These are phyloP conservation scores for Salix dunnii DNA, from an alignment of 345 rosid genomes.

Conservation along the genomic window DNA sequence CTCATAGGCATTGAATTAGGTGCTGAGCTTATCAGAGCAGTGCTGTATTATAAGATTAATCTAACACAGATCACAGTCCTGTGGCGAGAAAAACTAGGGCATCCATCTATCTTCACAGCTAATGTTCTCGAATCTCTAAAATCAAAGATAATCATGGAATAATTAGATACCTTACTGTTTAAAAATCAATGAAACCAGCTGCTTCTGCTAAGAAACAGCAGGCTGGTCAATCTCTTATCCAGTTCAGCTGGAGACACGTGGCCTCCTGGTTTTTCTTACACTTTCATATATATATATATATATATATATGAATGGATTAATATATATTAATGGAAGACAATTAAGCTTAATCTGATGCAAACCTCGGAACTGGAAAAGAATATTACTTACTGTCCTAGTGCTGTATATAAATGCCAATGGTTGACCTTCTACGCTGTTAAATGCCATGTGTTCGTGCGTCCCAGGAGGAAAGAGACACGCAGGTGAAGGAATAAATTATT, in stretches of 20 bases:
- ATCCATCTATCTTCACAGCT: conserved; percentile 4
- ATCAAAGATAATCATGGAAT: conserved; percentile 11
- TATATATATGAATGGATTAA: no score
- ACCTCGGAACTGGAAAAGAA: background rate
- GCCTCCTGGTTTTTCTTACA: background rate
- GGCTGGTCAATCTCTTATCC: conserved; percentile 2
- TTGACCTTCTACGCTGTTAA: background rate
- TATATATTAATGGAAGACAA: no score
- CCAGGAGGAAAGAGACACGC: background rate
- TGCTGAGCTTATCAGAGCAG: no score
- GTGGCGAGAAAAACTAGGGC: background rate
- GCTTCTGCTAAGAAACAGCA: background rate
- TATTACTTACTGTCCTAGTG: background rate
- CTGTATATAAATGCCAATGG: background rate
- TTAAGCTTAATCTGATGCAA: background rate
- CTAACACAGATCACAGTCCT: background rate
- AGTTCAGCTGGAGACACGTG: conserved; percentile 15
- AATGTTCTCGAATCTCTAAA: conserved; percentile 27
- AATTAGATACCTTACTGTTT: background rate
- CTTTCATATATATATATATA: no score
- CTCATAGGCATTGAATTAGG: no score
- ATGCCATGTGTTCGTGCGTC: background rate
- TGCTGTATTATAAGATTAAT: background rate
- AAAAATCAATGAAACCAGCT: background rate
- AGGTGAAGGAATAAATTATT: background rate